Base-by-base conservation (phyloP, 768 basidiomycete species). In the Cystofilobasidium bisporidii region DNA sequence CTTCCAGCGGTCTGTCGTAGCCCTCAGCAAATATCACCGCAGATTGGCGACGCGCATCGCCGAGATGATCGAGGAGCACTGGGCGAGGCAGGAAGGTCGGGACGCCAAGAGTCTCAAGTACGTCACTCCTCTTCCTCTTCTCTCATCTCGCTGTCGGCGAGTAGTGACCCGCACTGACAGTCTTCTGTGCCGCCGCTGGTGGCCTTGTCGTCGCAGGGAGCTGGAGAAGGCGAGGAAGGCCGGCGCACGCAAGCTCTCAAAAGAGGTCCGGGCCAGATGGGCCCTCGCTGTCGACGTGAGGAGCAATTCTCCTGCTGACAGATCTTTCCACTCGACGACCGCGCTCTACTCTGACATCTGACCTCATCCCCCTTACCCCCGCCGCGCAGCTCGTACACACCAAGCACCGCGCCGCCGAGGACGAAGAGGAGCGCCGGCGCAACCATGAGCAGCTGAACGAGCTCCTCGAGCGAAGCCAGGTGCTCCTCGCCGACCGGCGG, bases 371-470 rank as follows among this genome's bases (percentile, higher is more conserved):
- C 15, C 12, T 36, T 3, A 6, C 57, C 3, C 11, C 57, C 36
- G 8, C n/a, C n/a, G n/a, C 12, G 17, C 18, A 67, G 71, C 68
- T 76, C 30, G 67, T 76, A 14, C 71, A 74, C 32, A 73, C 73
- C 1, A 66, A 71, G 72, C 81, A 85, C 69, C 80, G 86, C 41
- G 78, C 82, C 48, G 81, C 80, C 61, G 78, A 80, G 17, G 87
- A 88, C 73, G 86, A 81, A 22, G 91, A 96, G 76, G 88, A 92
- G 75, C 81, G 85, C 70, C 81, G 84, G 38, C 81, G 85, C 8
- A 90, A 92, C 0, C 87, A 87, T 69, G 85, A 86, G 70, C 92
- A 96, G 77, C 81, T 97, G 26, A 88, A 93, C 75, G 89, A 87
- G 5, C 89, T 97, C 70, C 80, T 97, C 56, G 84, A 91, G 76